Evolutionary conservation across 805 yeast species (phyloP).

Genomic region (Teunomyces aglyptinius): DNA sequence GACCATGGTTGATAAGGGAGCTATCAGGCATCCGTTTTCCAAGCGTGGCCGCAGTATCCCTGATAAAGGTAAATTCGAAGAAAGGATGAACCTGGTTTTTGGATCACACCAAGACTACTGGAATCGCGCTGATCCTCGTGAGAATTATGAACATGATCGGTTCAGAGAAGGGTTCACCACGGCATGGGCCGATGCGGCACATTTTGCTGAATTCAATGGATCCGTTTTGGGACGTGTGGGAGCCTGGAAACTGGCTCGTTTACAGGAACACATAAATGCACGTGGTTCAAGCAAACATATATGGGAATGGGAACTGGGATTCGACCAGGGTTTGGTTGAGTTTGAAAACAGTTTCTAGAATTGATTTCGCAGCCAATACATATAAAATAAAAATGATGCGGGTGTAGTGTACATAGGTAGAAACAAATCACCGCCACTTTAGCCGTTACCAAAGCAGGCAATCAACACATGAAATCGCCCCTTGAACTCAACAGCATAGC

Average conservation of each 20-base stretch:
- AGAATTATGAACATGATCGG: conserved; percentile 76
- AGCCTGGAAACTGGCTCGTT: conserved; percentile 67
- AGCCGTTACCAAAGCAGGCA: too few species aligned
- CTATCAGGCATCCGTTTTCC: conserved; percentile 26
- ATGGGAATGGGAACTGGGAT: conserved; percentile 95
- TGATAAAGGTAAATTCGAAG: conserved; percentile 39
- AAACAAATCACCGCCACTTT: neutral
- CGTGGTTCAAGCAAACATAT: conserved; percentile 56
- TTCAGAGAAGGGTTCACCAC: conserved; percentile 73
- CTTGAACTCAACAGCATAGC: conserved; percentile 5
- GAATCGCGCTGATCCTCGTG: conserved; percentile 55
- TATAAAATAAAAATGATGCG: neutral
- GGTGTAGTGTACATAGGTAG: neutral
- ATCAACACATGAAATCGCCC: neutral
- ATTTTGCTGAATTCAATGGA: conserved; percentile 66
- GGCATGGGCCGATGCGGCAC: conserved; percentile 73
- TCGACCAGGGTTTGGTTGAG: conserved; percentile 55
- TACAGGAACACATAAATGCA: conserved; percentile 54
- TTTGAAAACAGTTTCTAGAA: conserved; percentile 19
- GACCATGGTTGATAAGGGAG: conserved; percentile 68
- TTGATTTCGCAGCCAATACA: conserved; percentile 1
- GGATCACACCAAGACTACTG: conserved; percentile 64
- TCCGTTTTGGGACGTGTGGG: conserved; percentile 71
- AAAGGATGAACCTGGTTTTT: conserved; percentile 34
- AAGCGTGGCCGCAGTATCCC: conserved; percentile 34